These are phyloP conservation scores for Corymbia calophylla DNA, from an alignment of 441 rosid species.

Conservation along the genomic window DNA sequence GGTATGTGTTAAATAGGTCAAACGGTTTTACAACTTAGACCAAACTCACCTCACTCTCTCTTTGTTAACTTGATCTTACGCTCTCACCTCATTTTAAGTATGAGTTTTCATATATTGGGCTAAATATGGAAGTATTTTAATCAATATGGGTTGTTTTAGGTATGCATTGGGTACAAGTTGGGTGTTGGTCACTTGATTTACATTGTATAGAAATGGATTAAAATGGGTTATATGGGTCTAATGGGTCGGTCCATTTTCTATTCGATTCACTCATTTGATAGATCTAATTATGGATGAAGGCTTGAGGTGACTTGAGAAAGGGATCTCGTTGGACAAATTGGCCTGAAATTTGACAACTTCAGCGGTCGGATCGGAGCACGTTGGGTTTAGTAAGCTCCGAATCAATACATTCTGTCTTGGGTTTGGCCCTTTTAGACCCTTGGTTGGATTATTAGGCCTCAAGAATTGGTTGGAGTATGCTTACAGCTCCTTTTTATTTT, in stretches of 20 bases:
- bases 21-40: neutral
- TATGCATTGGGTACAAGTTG: accelerated
- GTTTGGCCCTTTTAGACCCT: neutral
- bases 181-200: neutral
- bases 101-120: too few relatives aligned
- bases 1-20: neutral
- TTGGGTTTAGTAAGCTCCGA: neutral
- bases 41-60: neutral
- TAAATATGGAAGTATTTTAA: neutral
- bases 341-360: neutral
- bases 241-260: neutral
- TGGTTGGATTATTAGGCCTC: neutral
- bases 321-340: neutral
- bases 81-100: neutral
- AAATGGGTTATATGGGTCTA: accelerated
- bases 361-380: neutral
- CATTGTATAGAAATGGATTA: too few relatives aligned
- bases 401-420: neutral
- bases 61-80: too few relatives aligned
- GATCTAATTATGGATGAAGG: neutral
- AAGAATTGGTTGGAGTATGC: neutral
- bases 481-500: neutral
- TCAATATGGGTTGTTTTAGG: neutral
- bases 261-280: neutral
- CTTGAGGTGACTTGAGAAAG: neutral